Evolutionary conservation across 140 eudicot genomes (phyloP), one percentile per base, ranked within the genome.

Genomic region (Flaveria floridana): DNA sequence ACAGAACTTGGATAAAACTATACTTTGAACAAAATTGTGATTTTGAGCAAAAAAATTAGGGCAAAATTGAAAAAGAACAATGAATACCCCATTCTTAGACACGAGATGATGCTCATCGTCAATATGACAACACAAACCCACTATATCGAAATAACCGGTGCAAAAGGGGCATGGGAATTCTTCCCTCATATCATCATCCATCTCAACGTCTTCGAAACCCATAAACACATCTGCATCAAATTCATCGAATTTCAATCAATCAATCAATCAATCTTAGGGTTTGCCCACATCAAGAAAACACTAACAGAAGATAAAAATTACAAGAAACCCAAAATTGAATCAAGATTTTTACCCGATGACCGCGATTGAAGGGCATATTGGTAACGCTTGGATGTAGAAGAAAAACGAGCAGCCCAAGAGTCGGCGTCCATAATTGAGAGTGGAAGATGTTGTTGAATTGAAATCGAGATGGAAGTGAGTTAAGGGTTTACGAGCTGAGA

Each of bases 121-220:
- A 11, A 93, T 86, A 82, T 93, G 99, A 80, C 96, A 88, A 82
- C 99, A 93, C 57, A 93, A 83, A 7, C 97, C 97, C 6, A 93
- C 89, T 25, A 93, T 87, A 82, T 90, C 99, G 20, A 85, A 93
- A 85, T 86, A 85, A 18, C 90, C 91, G 0, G 91, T 58, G 77
- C 99, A 94, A 80, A 94, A 94, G 1, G 96, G 97, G 84, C 99
- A 94, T 0, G 89, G 88, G 67, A 76, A 94, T 67, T 94, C 99
- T 79, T 88, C 97, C 76, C 90, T 80, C 16, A 88, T 82, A 77
- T 93, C 96, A 75, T 90, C 99, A 74, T 90, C 71, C 71, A 66
- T 41, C 71, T 66, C 71, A 39, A 66, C 21, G 15, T 66, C 71
- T 9, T 66, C 71, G 21, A 66, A 66, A n/a, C 71, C 71, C 71